Evolutionary conservation across 164 flowering plant genomes (phyloP).

Genomic region (Liriodendron chinense): DNA sequence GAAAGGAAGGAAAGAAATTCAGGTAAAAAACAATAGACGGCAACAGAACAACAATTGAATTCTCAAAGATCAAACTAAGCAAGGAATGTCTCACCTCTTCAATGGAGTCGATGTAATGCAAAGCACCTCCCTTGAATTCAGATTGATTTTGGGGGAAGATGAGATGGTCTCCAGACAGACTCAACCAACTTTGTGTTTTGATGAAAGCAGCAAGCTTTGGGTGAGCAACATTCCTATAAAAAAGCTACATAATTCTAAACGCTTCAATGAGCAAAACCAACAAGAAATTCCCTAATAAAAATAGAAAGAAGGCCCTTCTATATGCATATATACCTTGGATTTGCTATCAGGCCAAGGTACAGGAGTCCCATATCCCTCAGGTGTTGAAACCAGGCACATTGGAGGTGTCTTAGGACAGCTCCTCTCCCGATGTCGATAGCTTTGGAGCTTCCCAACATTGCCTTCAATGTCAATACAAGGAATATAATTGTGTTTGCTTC

Average conservation of each 20-base stretch:
- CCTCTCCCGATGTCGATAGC: slow-evolving; percentile 78
- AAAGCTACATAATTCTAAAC: slow-evolving; percentile 43
- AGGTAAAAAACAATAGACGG: neutral
- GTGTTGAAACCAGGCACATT: slow-evolving; percentile 85
- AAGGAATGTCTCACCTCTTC: slow-evolving; percentile 61
- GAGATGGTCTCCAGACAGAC: slow-evolving; percentile 66
- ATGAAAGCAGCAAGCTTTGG: slow-evolving; percentile 77
- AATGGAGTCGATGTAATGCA: slow-evolving; percentile 76
- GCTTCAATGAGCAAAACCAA: neutral
- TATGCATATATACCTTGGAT: slow-evolving; percentile 48
- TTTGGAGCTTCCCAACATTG: slow-evolving; percentile 42
- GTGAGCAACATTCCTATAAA: slow-evolving; percentile 77
- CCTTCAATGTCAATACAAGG: slow-evolving; percentile 84
- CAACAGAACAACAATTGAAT: neutral
- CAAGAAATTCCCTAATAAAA: neutral
- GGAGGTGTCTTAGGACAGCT: slow-evolving; percentile 73
- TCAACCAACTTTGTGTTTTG: slow-evolving; percentile 62
- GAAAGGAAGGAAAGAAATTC: neutral
- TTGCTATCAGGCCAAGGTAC: slow-evolving; percentile 89
- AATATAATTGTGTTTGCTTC: slow-evolving; percentile 82
- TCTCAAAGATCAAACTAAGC: neutral
- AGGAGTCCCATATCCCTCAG: slow-evolving; percentile 60
- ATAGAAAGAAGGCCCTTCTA: neutral
- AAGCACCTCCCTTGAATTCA: slow-evolving; percentile 62
- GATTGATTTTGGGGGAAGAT: slow-evolving; percentile 71